Base-by-base conservation (phyloP, 2,329 filamentous ascomycete genomes). In the Phialophora tarda region DNA sequence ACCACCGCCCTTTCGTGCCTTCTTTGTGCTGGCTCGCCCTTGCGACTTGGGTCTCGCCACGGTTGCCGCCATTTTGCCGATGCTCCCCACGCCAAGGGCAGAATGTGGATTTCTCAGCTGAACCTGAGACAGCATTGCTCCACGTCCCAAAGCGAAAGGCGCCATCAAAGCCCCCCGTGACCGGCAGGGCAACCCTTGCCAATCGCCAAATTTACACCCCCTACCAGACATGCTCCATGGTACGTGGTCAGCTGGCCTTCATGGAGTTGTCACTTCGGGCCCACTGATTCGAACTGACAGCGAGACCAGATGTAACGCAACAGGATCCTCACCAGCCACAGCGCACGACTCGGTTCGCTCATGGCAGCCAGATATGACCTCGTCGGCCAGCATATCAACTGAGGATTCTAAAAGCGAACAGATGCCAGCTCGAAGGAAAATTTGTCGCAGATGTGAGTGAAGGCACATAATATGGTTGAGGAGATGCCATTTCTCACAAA, bases 41-140 rank as follows among this genome's bases (percentile, higher is more conserved):
- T 51, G 48, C 48, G 48, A 51, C 48, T 28, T 28, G 48, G 48
- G 21, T 28, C 21, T 51, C 1, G 48, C 48, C 48, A 51, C 23
- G 38, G 38, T n/a, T 44, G 38, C 14, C 17, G 38, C 38, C 38
- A 44, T 44, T 8, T 8, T 44, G 17, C 38, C 38, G 38, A n/a
- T 44, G 38, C 38, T 44, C 17, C 17, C 14, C 38, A 44, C 38
- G 38, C 17, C 38, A 44, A 44, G 17, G 38, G 38, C 38, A 21
- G 2, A 44, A 8, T 44, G 38, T n/a, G 38, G 38, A 44, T 3
- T n/a, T 44, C 38, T 7, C 38, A 21, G 38, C 34, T 44, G 38
- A 44, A 8, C 38, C 38, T 44, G 14, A 44, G 17, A 44, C 14
- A 44, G 14, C 38, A 44, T 44, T 44, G 38, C 17, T 44, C 38